Percentiles rank a stretch among this genome's conserved stretches.
These are phyloP conservation scores for Rhizophagus sp. DNA, from an alignment of 192 early-diverging fungal genomes.

Conservation along the genomic window DNA sequence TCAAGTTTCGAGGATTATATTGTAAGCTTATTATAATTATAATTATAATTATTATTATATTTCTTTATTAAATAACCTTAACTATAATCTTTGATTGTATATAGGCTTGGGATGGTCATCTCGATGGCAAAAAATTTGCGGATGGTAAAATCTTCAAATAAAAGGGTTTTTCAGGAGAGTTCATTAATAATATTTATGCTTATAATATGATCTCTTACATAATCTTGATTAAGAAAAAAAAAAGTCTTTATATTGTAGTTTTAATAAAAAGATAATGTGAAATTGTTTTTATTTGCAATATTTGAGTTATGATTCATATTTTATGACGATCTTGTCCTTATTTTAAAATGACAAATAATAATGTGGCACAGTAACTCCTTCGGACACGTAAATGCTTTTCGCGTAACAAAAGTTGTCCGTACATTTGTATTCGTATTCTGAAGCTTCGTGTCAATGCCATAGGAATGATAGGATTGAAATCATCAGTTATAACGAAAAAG, in stretches of 20 bases:
- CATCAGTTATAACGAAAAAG: too few relatives aligned
- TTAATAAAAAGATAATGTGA: background rate
- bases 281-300: too few relatives aligned
- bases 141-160: conserved; percentile 93
- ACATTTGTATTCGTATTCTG: too few relatives aligned
- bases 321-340: too few relatives aligned
- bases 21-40: conserved; percentile 3
- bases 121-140: conserved; percentile 69
- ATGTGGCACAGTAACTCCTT: too few relatives aligned
- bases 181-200: conserved; percentile 9
- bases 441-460: too few relatives aligned
- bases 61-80: conserved; percentile 28
- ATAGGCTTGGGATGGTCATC: conserved; percentile 79
- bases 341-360: too few relatives aligned
- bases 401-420: too few relatives aligned
- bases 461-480: too few relatives aligned
- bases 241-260: background rate
- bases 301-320: too few relatives aligned
- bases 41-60: background rate
- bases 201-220: background rate
- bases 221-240: background rate
- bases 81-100: conserved; percentile 32
- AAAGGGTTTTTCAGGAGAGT: background rate
- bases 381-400: too few relatives aligned
- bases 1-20: conserved; percentile 60